phyloP scores from a whole-genome alignment of 805 yeast species.

The Wickerhamomyces chambardii region DNA sequence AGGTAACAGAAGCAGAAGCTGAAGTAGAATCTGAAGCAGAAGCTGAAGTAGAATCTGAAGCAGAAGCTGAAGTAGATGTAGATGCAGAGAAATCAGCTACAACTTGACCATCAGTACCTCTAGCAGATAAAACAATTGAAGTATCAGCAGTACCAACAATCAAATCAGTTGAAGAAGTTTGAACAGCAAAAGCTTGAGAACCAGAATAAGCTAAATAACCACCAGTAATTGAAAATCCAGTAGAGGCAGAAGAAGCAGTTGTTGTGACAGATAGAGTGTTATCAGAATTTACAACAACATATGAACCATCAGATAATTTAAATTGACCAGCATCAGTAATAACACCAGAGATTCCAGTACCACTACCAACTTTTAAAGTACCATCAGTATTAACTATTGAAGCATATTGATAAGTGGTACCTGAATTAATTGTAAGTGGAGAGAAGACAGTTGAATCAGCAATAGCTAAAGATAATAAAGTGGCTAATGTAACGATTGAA shows the following conservation, averaged over 20 bases:
- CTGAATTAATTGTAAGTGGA: slow-evolving; percentile 24
- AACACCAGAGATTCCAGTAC: slow-evolving; percentile 7
- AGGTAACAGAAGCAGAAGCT: slow-evolving; percentile 1
- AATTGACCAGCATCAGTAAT: slow-evolving; percentile 24
- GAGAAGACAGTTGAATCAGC: slow-evolving; percentile 30
- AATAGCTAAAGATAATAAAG: slow-evolving; percentile 18
- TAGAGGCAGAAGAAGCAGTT: slow-evolving; percentile 21
- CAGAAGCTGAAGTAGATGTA: slow-evolving; percentile 8
- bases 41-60: slow-evolving; percentile 3
- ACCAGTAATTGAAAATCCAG: slow-evolving; percentile 28
- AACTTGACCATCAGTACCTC: slow-evolving; percentile 12
- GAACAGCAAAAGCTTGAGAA: slow-evolving; percentile 27
- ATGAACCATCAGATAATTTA: slow-evolving; percentile 19
- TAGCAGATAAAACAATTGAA: slow-evolving; percentile 11
- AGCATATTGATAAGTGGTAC: slow-evolving; percentile 23
- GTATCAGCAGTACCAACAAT: slow-evolving; percentile 6
- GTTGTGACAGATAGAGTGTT: slow-evolving; percentile 16
- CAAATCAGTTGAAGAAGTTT: slow-evolving; percentile 13
- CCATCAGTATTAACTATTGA: slow-evolving; percentile 13
- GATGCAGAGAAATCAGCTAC: slow-evolving; percentile 17
- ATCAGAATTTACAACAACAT: slow-evolving; percentile 17
- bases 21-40: slow-evolving; percentile 1
- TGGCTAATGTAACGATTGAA: slow-evolving; percentile 15
- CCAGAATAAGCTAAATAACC: slow-evolving; percentile 28
- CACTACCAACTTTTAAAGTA: slow-evolving; percentile 9